These are phyloP conservation scores for Pleurozium schreberi DNA, from an alignment of 225 moss, liverwort and hornwort species.

Conservation along the genomic window DNA sequence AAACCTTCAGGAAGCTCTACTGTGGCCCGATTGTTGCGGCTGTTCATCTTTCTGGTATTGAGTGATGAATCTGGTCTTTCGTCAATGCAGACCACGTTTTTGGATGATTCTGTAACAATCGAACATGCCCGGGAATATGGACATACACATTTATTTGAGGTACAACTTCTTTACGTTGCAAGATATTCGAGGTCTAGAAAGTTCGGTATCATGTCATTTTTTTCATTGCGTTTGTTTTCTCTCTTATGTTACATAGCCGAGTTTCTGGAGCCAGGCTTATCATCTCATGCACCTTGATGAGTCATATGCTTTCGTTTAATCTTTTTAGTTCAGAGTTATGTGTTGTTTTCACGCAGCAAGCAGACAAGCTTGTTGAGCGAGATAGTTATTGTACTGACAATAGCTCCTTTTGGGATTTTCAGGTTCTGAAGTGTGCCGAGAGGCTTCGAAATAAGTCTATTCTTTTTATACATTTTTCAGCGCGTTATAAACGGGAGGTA, in stretches of 20 bases:
- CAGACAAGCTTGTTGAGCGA: not conserved
- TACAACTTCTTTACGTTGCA: not conserved
- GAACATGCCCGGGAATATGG: constrained; percentile 74
- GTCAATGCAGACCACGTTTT: constrained; percentile 63
- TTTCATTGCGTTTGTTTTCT: not conserved
- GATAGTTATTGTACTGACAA: not conserved
- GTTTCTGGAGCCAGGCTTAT: not conserved
- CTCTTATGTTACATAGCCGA: not conserved
- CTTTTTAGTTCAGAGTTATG: not conserved
- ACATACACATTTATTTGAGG: constrained; percentile 87
- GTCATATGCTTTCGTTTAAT: not conserved
- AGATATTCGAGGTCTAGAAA: not conserved
- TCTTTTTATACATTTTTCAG: constrained; percentile 90
- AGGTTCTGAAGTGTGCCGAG: constrained; percentile 61
- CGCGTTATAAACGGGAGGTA: constrained; percentile 73
- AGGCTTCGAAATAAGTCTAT: constrained; percentile 55
- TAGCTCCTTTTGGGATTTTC: not conserved
- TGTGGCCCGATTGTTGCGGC: not conserved
- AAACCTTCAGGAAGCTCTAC: not conserved
- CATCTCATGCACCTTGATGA: not conserved
- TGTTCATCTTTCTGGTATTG: not conserved
- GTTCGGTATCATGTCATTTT: not conserved
- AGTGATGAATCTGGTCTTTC: not conserved
- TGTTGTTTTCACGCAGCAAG: not conserved
- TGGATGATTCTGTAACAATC: constrained; percentile 59